A percentile compares a stretch with the other conserved stretches of the same genome.
Conservation (phyloP, 2,329 filamentous ascomycete genomes). For the Trichoderma pleuroti region DNA sequence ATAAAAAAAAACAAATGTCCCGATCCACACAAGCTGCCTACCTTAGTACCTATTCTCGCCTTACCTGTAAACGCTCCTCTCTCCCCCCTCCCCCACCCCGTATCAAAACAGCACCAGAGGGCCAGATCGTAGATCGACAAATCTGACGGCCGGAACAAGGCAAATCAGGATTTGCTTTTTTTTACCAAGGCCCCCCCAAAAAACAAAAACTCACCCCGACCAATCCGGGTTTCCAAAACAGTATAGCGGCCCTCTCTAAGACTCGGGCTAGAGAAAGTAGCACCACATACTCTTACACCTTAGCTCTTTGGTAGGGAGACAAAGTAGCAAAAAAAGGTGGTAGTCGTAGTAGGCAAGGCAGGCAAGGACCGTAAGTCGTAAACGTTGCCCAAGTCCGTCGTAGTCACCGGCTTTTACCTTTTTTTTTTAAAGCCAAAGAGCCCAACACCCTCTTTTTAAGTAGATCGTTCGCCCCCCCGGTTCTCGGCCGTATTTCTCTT, state of each 20-base stretch:
- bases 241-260: slow-evolving; percentile 13
- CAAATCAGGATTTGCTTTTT: not conserved
- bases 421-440: not conserved
- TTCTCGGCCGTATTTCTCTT: not conserved
- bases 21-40: not conserved
- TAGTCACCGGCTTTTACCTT: not conserved
- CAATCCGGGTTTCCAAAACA: slow-evolving; percentile 6
- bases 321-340: not conserved
- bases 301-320: not conserved
- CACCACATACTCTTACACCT: not conserved
- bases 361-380: not conserved
- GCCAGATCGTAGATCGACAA: slow-evolving; percentile 4
- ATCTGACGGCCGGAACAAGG: not conserved
- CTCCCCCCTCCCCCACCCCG: not conserved
- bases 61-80: not conserved
- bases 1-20: not conserved
- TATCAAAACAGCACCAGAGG: not conserved
- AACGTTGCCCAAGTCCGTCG: not conserved
- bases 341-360: not conserved
- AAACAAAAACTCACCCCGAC: not conserved
- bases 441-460: slow-evolving; percentile 3
- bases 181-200: not conserved
- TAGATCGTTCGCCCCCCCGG: not conserved
- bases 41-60: not conserved
- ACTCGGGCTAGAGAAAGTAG: slow-evolving; percentile 13